These are phyloP conservation scores for Saprolegnia diclina DNA, from an alignment of 352 stramenopile genomes.

Conservation along the genomic window DNA sequence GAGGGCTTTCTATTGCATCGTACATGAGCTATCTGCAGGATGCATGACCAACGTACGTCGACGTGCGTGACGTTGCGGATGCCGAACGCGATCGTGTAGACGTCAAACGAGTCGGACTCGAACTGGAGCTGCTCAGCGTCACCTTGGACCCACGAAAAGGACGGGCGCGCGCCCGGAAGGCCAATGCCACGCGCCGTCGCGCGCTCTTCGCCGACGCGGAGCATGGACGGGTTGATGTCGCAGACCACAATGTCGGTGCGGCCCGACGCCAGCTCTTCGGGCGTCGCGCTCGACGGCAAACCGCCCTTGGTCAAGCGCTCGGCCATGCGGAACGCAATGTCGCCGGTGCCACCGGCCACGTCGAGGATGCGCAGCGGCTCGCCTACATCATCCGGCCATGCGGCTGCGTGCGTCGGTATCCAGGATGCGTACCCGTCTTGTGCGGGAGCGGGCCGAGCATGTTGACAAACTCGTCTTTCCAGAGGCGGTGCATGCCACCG, in stretches of 20 bases:
- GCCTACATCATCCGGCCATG: neutral
- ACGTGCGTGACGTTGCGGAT: slow-evolving; percentile 98
- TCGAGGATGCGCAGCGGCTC: slow-evolving; percentile 85
- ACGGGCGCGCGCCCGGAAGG: slow-evolving; percentile 46
- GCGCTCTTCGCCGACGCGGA: slow-evolving; percentile 91
- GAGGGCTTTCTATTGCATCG: slow-evolving; percentile 62
- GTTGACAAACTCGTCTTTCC: slow-evolving; percentile 96
- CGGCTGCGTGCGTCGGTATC: neutral
- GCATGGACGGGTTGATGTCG: slow-evolving; percentile 99
- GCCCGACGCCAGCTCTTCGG: slow-evolving; percentile 29
- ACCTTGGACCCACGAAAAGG: slow-evolving; percentile 88
- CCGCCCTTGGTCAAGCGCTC: slow-evolving; percentile 43
- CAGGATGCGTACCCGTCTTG: neutral
- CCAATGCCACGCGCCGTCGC: slow-evolving; percentile 57
- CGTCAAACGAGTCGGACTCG: slow-evolving; percentile 93
- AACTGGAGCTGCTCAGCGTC: slow-evolving; percentile 97
- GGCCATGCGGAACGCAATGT: slow-evolving; percentile 97
- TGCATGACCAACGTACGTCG: slow-evolving; percentile 38
- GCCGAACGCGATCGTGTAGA: slow-evolving; percentile 99
- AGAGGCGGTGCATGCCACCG: slow-evolving; percentile 91
- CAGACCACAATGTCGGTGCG: slow-evolving; percentile 91
- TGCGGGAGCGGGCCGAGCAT: slow-evolving; percentile 57
- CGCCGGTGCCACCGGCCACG: slow-evolving; percentile 97
- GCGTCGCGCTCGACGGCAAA: slow-evolving; percentile 29
- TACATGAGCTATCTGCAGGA: neutral